phyloP scores from a whole-genome alignment of 345 rosid species.

The Lepidium sativum region DNA sequence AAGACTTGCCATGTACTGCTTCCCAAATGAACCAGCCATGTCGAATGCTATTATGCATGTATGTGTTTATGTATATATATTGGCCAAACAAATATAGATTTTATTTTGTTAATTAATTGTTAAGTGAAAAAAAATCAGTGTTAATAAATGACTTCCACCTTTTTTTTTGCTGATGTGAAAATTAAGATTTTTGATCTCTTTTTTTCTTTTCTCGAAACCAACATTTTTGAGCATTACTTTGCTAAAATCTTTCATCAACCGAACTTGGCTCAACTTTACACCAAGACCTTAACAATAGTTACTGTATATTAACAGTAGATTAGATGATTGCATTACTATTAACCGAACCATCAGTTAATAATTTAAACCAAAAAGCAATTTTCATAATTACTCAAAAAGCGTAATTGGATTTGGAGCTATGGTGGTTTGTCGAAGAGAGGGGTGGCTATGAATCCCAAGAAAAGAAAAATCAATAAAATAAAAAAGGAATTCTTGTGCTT shows the following conservation, averaged over 20 bases:
- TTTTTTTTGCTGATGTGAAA: too few species aligned
- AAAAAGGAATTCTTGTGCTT: conserved; percentile 22
- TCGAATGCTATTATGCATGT: not conserved
- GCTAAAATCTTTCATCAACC: not conserved
- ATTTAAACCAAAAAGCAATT: not conserved
- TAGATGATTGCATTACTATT: not conserved
- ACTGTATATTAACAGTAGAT: not conserved
- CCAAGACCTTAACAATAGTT: not conserved
- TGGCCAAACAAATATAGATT: not conserved
- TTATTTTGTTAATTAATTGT: too few species aligned
- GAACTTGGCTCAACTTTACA: not conserved
- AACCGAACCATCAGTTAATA: not conserved
- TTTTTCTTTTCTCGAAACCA: not conserved
- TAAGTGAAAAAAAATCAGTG: too few species aligned
- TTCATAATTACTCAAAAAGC: not conserved
- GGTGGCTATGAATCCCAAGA: conserved; percentile 21
- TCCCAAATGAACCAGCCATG: conserved; percentile 38
- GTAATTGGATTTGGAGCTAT: not conserved
- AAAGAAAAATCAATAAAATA: not conserved
- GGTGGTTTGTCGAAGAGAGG: conserved; percentile 11
- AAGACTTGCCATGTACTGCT: conserved; percentile 29
- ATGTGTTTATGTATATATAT: conserved; percentile 3
- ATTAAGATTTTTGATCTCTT: too few species aligned
- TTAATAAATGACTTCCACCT: too few species aligned
- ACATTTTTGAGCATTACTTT: not conserved